These are phyloP conservation scores for Coemansia sp. DNA, from an alignment of 192 early-diverging fungal species.

Conservation along the genomic window DNA sequence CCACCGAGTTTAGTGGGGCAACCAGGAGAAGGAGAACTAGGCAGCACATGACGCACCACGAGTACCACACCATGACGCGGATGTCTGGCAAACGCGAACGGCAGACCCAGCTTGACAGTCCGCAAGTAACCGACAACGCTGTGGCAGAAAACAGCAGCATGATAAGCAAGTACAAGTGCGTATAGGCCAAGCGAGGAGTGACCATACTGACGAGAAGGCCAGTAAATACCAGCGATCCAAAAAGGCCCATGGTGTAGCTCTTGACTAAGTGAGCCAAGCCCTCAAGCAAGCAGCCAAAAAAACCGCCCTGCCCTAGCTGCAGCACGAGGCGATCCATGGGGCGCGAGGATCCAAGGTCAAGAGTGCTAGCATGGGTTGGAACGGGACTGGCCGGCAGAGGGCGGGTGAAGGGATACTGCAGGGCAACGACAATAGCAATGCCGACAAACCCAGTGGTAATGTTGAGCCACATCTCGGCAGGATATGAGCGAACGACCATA, in stretches of 20 bases:
- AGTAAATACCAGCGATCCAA: conserved; percentile 28
- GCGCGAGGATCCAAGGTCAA: neutral
- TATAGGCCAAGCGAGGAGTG: conserved; percentile 45
- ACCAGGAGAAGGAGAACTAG: conserved; percentile 28
- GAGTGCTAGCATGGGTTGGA: neutral
- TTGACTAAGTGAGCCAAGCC: conserved; percentile 13
- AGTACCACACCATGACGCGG: conserved; percentile 29
- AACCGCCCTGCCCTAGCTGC: conserved; percentile 38
- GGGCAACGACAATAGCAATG: conserved; percentile 14
- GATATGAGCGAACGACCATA: conserved; percentile 49
- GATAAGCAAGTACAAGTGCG: conserved; percentile 21
- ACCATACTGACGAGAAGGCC: conserved; percentile 28
- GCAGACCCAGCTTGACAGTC: conserved; percentile 27
- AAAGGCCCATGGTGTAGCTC: conserved; percentile 19
- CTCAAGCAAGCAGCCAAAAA: conserved; percentile 31
- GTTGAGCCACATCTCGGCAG: conserved; percentile 28
- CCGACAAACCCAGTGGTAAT: conserved; percentile 26
- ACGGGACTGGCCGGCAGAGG: conserved; percentile 13
- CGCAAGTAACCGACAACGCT: conserved; percentile 19
- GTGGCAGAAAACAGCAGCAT: conserved; percentile 39
- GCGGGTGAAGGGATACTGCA: conserved; percentile 40
- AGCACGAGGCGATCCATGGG: conserved; percentile 29
- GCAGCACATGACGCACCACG: conserved; percentile 30
- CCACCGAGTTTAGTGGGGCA: conserved; percentile 28
- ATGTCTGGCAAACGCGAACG: conserved; percentile 26